Evolutionary conservation across 2,329 filamentous ascomycete species (phyloP).

Genomic region (Aureobasidium vineae): DNA sequence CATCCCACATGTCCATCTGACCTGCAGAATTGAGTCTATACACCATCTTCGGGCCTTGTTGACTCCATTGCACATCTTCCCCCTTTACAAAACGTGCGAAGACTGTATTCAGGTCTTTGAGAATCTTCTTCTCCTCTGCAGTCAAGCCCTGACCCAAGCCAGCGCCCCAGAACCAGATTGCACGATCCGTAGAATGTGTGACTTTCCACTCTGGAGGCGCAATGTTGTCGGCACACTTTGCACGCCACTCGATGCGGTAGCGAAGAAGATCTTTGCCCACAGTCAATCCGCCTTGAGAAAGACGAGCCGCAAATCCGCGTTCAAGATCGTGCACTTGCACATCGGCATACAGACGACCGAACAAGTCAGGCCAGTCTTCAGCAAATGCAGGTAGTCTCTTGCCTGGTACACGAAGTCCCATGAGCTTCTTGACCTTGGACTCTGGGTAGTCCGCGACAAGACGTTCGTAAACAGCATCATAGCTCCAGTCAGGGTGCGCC

Average conservation of each 20-base stretch:
- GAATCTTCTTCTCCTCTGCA: slow-evolving; percentile 46
- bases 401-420: slow-evolving; percentile 33
- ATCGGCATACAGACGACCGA: slow-evolving; percentile 56
- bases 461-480: slow-evolving; percentile 46
- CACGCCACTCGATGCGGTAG: slow-evolving; percentile 57
- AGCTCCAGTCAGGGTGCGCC: slow-evolving; percentile 46
- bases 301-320: slow-evolving; percentile 50
- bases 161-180: slow-evolving; percentile 58
- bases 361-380: slow-evolving; percentile 52
- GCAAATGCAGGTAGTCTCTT: slow-evolving; percentile 42
- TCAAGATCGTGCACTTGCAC: slow-evolving; percentile 56
- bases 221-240: slow-evolving; percentile 46
- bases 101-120: slow-evolving; percentile 42
- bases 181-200: slow-evolving; percentile 55
- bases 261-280: slow-evolving; percentile 50
- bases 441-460: slow-evolving; percentile 55
- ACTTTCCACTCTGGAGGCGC: slow-evolving; percentile 52
- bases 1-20: slow-evolving; percentile 47
- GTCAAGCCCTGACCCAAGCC: slow-evolving; percentile 42
- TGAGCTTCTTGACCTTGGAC: slow-evolving; percentile 45
- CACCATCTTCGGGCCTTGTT: slow-evolving; percentile 41
- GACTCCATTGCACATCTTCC: slow-evolving; percentile 44
- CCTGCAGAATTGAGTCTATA: slow-evolving; percentile 50
- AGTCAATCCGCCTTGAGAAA: slow-evolving; percentile 43
- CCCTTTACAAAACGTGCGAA: slow-evolving; percentile 45